Evolutionary conservation across 768 basidiomycete species (phyloP), one percentile per base, ranked within the genome.

Genomic region (Tricholoma bakamatsutake): DNA sequence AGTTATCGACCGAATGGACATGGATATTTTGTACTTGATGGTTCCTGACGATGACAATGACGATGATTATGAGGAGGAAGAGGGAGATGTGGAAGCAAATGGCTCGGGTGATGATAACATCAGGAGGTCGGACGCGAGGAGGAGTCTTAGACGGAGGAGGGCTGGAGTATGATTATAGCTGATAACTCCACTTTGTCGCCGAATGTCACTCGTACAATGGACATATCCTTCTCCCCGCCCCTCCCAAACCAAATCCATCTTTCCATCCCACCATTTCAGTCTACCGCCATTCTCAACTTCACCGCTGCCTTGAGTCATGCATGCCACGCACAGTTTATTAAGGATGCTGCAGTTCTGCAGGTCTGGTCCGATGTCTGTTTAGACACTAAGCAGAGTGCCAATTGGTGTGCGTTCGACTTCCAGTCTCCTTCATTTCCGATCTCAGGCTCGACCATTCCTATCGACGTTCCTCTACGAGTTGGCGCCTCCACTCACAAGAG

Each of bases 281-380:
- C 62, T 24, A 55, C 62, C 33, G 65, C 64, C 11, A 54, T 63
- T 31, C 54, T 77, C 15, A 70, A 66, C 45, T 78, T 80, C 56
- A 68, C 67, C 12, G 78, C 76, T 5, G 60, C 62, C 24, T 53
- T 78, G 11, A 61, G 47, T 35, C 49, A 54, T 30, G 48, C 57
- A 30, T 69, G 75, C 54, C 72, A 74, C 57, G 59, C 67, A 10
- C 57, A 67, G 28, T 60, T 76, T 30, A 58, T 63, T 33, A 58
- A 57, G 6, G 62, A 70, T 24, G 67, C 65, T n/a, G 69, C 62
- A 9, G 68, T 63, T 47, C 57, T 79, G 2, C 77, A 79, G 56
- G 63, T 79, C 6, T 80, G 76, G 77, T 74, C 77, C 5, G 66
- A 79, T 52, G 60, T 77, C 35, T 66, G 65, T 18, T 45, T 55